Base-by-base conservation (phyloP, 2,329 filamentous ascomycete species). In the Talaromyces sp. region DNA sequence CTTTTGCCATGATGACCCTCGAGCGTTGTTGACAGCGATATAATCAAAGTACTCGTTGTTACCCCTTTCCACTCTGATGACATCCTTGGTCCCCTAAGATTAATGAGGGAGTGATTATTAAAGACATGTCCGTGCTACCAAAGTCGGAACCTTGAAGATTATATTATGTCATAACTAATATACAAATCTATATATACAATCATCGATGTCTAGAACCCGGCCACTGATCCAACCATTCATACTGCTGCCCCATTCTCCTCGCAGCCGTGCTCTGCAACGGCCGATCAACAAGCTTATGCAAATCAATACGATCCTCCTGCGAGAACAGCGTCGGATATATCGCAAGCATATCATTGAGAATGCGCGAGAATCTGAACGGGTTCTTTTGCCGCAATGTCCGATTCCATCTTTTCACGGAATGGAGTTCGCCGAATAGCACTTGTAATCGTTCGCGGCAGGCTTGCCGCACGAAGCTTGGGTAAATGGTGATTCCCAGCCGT, bases 371-470 rank as follows among this genome's bases (percentile, higher is more conserved):
- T 31, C 63, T 68, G 56, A 75, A 80, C 4, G 75, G 76, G 54
- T 79, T 80, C 36, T 73, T 69, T n/a, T 69, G 67, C 19, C 78
- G 74, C 63, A 80, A 65, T 53, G 72, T 71, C 8, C 76, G 75
- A 49, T 79, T 80, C 67, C 72, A 72, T 31, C 64, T 72, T 15
- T 73, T 72, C 27, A 67, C 73, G 1, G 77, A 79, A 22, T 67
- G 65, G 6, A 72, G 63, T 45, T 72, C 69, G 45, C 75, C 76
- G 63, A 76, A 81, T 1, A 81, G 72, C 10, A 76, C 72, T 2
- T 72, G 70, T 51, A 81, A 69, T 10, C 79, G 78, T 27, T 73
- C 70, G 25, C 74, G 74, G 65, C 77, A 78, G 15, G 74, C 75
- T 6, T 69, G 68, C 17, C 71, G 71, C 25, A 81, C 73, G 40